phyloP scores from a whole-genome alignment of 2,329 filamentous ascomycete genomes.

The Talaromyces rugulosus region DNA sequence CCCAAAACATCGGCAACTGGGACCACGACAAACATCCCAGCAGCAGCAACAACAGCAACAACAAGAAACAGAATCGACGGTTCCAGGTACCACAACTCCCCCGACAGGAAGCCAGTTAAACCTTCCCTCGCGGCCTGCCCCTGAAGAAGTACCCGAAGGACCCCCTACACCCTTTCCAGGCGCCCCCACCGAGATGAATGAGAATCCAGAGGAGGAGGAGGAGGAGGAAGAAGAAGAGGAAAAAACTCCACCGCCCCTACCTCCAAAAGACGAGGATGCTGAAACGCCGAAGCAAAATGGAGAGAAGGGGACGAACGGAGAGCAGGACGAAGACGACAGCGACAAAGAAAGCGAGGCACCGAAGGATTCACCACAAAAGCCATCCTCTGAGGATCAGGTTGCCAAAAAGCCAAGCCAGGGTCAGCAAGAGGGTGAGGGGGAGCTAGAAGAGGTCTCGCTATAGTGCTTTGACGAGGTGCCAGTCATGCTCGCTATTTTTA shows the following conservation, averaged over 20 bases:
- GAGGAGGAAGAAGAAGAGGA: constrained; percentile 14
- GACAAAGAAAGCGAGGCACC: constrained; percentile 3
- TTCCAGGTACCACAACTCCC: constrained; percentile 10
- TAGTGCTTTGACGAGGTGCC: constrained; percentile 1
- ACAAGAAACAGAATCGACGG: constrained; percentile 3
- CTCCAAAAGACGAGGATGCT: constrained; percentile 15
- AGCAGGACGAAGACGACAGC: constrained; percentile 13
- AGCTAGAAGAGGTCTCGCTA: constrained; percentile 21
- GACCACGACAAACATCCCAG: constrained; percentile 30
- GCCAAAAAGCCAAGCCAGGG: constrained; percentile 5
- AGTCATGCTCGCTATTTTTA: not conserved
- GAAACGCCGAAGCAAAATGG: constrained; percentile 16
- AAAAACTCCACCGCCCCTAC: constrained; percentile 15
- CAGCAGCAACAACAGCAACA: constrained; percentile 25
- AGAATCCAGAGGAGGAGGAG: constrained; percentile 6
- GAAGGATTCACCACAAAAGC: constrained; percentile 9
- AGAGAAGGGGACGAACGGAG: constrained; percentile 14
- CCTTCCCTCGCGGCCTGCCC: constrained; percentile 16
- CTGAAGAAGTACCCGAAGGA: constrained; percentile 12
- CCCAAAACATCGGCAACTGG: constrained; percentile 54
- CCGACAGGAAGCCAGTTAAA: constrained; percentile 19
- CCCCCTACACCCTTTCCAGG: constrained; percentile 23
- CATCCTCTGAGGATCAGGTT: constrained; percentile 1
- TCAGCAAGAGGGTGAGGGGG: constrained; percentile 14
- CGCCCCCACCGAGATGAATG: constrained; percentile 12